Evolutionary conservation across 257 asterid genomes (phyloP).

Genomic region (Gentiana dahurica): DNA sequence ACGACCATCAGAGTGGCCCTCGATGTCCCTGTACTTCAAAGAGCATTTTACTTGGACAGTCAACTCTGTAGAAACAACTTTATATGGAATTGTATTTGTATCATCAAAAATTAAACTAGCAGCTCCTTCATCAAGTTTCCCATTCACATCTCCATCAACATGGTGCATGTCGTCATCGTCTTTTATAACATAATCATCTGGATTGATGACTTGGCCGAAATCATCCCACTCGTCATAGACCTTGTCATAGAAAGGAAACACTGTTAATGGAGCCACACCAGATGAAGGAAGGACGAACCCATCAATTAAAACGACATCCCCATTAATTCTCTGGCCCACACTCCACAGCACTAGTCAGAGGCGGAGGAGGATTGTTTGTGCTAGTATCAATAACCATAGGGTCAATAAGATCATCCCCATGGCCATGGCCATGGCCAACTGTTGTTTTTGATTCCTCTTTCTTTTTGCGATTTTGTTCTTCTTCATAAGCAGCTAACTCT

Average conservation of each 20-base stretch:
- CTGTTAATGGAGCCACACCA: constrained; percentile 48
- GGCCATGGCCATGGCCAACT: constrained; percentile 16
- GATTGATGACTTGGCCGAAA: constrained; percentile 91
- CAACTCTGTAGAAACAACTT: constrained; percentile 82
- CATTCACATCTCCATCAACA: constrained; percentile 59
- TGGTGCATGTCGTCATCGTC: constrained; percentile 57
- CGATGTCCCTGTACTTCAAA: constrained; percentile 80
- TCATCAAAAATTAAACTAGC: constrained; percentile 73
- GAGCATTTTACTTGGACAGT: constrained; percentile 88
- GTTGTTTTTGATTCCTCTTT: constrained; percentile 73
- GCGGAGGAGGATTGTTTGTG: constrained; percentile 34
- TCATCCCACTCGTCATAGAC: constrained; percentile 78
- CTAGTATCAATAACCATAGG: constrained; percentile 68
- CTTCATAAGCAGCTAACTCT: constrained; percentile 98
- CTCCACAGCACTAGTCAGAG: constrained; percentile 66
- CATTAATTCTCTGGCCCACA: constrained; percentile 24
- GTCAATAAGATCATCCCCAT: constrained; percentile 47
- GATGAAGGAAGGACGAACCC: constrained; percentile 73
- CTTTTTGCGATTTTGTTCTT: constrained; percentile 63
- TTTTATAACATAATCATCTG: constrained; percentile 75
- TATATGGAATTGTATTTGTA: constrained; percentile 45
- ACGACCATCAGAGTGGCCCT: constrained; percentile 97
- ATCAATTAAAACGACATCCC: constrained; percentile 45
- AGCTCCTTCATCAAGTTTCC: constrained; percentile 92
- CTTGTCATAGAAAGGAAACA: constrained; percentile 78